A percentile compares a stretch with the other conserved stretches of the same genome.
Conservation (phyloP, 768 basidiomycete genomes). For the Rubroboletus pulcherrimus region DNA sequence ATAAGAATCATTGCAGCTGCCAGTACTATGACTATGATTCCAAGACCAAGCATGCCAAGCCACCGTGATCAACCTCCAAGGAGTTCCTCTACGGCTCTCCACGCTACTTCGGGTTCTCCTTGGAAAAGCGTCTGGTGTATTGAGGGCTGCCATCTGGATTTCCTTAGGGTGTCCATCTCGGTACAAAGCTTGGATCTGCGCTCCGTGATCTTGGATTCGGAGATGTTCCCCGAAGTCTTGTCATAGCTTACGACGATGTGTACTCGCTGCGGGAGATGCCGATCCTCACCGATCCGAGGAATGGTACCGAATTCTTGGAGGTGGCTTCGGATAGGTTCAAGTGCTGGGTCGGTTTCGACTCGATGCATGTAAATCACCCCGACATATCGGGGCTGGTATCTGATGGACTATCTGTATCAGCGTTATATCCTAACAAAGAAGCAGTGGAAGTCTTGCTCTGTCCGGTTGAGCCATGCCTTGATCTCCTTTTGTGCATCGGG, state of each 20-base stretch:
- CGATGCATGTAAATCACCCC: constrained; percentile 20
- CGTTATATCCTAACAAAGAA: not conserved
- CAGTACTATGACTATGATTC: not conserved
- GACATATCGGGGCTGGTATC: constrained; percentile 1
- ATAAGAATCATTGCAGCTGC: not conserved
- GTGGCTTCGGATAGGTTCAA: constrained; percentile 1
- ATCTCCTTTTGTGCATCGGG: constrained; percentile 7
- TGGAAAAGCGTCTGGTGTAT: constrained; percentile 5
- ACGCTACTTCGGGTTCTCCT: constrained; percentile 13
- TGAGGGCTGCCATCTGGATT: not conserved
- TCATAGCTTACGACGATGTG: constrained; percentile 14
- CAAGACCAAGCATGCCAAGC: not conserved
- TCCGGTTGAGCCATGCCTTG: not conserved
- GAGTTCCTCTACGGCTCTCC: constrained; percentile 10
- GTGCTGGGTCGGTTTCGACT: constrained; percentile 12
- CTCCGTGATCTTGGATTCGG: not conserved
- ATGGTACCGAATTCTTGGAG: not conserved
- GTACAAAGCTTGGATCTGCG: not conserved
- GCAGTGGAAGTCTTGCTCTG: not conserved
- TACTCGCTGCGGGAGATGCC: not conserved
- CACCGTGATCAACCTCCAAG: not conserved
- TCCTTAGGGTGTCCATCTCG: not conserved
- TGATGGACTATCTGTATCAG: not conserved
- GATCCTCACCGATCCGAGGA: not conserved
- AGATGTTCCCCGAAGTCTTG: not conserved